Percentiles rank a stretch among this genome's conserved stretches.
Evolutionary conservation across 306 rosid genomes (phyloP).

Genomic region (Erythrophleum fordii): DNA sequence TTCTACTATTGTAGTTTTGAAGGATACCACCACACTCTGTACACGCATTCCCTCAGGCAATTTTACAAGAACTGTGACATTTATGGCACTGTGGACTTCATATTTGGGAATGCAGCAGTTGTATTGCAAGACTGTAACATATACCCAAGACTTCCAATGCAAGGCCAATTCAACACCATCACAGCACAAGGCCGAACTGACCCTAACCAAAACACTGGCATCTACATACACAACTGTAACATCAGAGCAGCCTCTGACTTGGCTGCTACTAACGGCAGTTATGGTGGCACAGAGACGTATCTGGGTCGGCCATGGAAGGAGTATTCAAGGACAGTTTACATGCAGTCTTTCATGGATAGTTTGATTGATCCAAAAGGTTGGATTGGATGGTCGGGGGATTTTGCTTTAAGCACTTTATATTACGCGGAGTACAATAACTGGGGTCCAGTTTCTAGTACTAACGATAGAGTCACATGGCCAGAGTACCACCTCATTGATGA

Average conservation of each 20-base stretch:
- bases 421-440: slow-evolving; percentile 59
- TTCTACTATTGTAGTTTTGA: slow-evolving; percentile 63
- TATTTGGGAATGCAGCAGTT: slow-evolving; percentile 65
- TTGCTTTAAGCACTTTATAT: slow-evolving; percentile 56
- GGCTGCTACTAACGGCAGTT: neutral
- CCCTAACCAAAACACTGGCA: slow-evolving; percentile 66
- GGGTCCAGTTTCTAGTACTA: slow-evolving; percentile 54
- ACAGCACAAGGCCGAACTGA: slow-evolving; percentile 61
- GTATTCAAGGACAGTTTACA: slow-evolving; percentile 55
- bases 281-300: slow-evolving; percentile 35
- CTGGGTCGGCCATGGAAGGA: slow-evolving; percentile 70
- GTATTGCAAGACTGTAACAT: slow-evolving; percentile 57
- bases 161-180: slow-evolving; percentile 57
- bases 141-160: slow-evolving; percentile 48
- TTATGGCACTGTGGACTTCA: slow-evolving; percentile 66
- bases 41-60: slow-evolving; percentile 55
- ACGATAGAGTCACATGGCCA: slow-evolving; percentile 53
- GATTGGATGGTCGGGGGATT: slow-evolving; percentile 57
- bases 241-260: slow-evolving; percentile 44
- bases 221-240: slow-evolving; percentile 50
- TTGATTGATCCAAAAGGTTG: slow-evolving; percentile 64
- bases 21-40: slow-evolving; percentile 67
- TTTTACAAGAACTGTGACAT: slow-evolving; percentile 64
- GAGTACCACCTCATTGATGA: slow-evolving; percentile 46
- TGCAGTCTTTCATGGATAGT: slow-evolving; percentile 55